phyloP scores from a whole-genome alignment of 345 rosid genomes.

The Triadica sebifera region DNA sequence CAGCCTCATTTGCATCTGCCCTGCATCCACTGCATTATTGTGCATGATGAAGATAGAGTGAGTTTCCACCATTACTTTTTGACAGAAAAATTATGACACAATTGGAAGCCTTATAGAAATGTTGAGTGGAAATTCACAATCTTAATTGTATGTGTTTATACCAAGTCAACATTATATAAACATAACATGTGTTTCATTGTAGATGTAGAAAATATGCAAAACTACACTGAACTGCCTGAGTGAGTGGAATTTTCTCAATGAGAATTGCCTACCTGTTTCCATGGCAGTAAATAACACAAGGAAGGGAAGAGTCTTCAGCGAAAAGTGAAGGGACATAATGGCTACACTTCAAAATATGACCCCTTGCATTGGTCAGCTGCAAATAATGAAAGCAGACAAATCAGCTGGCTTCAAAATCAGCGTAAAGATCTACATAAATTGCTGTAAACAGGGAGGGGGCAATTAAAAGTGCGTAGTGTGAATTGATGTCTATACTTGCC shows the following conservation, averaged over 20 bases:
- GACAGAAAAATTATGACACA: too few relatives aligned
- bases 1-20: constrained; percentile 39
- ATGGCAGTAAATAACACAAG: constrained; percentile 38
- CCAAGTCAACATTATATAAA: background rate
- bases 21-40: constrained; percentile 33
- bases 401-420: background rate
- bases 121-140: background rate
- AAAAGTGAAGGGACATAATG: constrained; percentile 33
- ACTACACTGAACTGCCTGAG: background rate
- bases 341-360: constrained; percentile 28
- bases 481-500: constrained; percentile 29
- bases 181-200: background rate
- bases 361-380: constrained; percentile 35
- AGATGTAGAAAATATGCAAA: background rate
- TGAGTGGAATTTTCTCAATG: background rate
- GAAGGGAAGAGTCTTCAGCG: constrained; percentile 31
- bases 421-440: background rate
- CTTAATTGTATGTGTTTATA: background rate
- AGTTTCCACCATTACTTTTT: too few relatives aligned
- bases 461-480: constrained; percentile 6
- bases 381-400: background rate
- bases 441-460: background rate
- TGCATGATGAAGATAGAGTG: constrained; percentile 17
- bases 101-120: background rate
- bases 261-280: constrained; percentile 29